Percentiles rank a stretch among this genome's conserved stretches.
These are phyloP conservation scores for Polyplosphaeria fusca DNA, from an alignment of 495 filamentous ascomycete species.

Conservation along the genomic window DNA sequence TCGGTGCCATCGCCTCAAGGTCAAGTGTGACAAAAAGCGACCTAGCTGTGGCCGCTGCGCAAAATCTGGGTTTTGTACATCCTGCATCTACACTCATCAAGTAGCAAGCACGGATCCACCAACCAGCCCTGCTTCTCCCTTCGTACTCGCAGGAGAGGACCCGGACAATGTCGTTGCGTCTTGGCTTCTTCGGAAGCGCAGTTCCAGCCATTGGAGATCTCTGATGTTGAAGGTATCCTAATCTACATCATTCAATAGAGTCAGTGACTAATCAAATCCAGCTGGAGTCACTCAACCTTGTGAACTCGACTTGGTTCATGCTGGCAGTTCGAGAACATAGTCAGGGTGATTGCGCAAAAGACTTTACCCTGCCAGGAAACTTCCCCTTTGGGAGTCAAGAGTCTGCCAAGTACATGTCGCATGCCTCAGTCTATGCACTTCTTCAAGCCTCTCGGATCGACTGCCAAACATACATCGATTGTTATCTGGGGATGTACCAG, in stretches of 20 bases:
- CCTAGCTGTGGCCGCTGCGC: conserved; percentile 4
- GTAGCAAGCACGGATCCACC: background rate
- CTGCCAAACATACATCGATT: conserved; percentile 3
- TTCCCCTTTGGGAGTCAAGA: conserved; percentile 4
- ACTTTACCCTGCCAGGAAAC: conserved; percentile 3
- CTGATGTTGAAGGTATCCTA: background rate
- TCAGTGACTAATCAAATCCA: background rate
- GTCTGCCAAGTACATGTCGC: background rate
- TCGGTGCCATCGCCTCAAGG: conserved; percentile 16
- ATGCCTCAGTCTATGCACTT: background rate
- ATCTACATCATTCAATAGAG: background rate
- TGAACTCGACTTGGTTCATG: background rate
- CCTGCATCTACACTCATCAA: conserved; percentile 7
- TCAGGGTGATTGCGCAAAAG: background rate
- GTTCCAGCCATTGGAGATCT: conserved; percentile 6
- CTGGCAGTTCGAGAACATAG: background rate
- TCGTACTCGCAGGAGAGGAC: background rate
- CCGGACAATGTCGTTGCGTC: background rate
- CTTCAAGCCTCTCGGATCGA: background rate
- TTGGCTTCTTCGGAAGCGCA: conserved; percentile 8
- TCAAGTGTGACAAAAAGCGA: conserved; percentile 13
- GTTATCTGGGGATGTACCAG: conserved; percentile 3
- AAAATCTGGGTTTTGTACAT: background rate
- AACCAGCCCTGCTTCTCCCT: background rate
- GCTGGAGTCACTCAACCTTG: background rate